Evolutionary conservation across 257 asterid species (phyloP).

Genomic region (Misopates orontium): DNA sequence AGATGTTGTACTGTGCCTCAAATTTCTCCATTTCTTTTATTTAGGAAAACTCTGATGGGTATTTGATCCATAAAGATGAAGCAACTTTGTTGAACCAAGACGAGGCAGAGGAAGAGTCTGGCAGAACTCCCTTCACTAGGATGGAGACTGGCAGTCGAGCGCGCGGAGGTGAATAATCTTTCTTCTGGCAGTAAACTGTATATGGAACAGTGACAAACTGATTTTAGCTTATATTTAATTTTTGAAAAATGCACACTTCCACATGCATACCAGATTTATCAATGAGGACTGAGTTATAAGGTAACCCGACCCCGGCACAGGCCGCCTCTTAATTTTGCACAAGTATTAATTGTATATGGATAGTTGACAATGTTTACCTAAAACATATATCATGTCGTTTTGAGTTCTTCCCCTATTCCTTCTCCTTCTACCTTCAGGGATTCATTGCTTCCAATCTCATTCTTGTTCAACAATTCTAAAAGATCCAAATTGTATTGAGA

Average conservation of each 20-base stretch:
- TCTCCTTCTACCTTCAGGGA: neutral
- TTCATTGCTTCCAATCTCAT: neutral
- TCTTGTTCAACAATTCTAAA: neutral
- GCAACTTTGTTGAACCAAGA: conserved; percentile 46
- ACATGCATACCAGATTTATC: conserved; percentile 8
- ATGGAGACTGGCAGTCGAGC: conserved; percentile 47
- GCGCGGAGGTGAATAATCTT: conserved; percentile 49
- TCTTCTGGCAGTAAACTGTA: conserved; percentile 13
- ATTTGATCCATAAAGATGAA: conserved; percentile 43
- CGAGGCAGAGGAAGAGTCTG: conserved; percentile 49
- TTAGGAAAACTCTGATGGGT: conserved; percentile 55
- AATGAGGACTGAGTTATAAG: neutral
- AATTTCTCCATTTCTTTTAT: conserved; percentile 23
- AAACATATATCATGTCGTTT: neutral
- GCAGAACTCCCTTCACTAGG: conserved; percentile 39
- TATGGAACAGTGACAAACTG: conserved; percentile 15
- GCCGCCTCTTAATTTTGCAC: neutral
- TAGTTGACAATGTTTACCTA: neutral
- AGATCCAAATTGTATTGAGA: neutral
- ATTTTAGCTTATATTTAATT: neutral
- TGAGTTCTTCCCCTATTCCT: neutral
- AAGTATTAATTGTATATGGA: neutral
- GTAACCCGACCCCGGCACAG: neutral
- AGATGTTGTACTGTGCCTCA: conserved; percentile 14
- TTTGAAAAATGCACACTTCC: neutral